Conservation (phyloP, 805 yeast species). For the Metschnikowia peoriensis region DNA sequence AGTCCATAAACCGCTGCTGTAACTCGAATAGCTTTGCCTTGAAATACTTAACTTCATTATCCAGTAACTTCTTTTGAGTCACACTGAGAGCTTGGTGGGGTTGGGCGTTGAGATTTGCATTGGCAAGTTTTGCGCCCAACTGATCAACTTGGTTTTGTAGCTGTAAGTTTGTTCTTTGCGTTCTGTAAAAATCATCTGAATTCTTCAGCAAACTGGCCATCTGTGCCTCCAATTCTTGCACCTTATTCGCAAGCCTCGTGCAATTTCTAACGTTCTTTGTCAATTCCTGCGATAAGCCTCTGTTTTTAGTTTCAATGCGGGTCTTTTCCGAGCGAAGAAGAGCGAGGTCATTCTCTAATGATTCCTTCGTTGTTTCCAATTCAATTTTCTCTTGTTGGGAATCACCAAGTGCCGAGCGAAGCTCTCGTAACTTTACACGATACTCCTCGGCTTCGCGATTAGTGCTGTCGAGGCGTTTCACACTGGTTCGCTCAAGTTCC, state of each 20-base stretch:
- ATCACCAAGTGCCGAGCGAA: slow-evolving; percentile 9
- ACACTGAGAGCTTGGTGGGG: neutral
- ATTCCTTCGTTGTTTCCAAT: slow-evolving; percentile 24
- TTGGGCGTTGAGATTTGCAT: slow-evolving; percentile 21
- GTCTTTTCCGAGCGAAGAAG: slow-evolving; percentile 28
- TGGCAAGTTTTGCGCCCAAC: slow-evolving; percentile 22
- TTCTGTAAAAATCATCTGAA: slow-evolving; percentile 7
- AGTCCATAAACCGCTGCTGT: slow-evolving; percentile 32
- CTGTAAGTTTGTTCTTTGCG: slow-evolving; percentile 10
- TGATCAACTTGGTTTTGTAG: slow-evolving; percentile 32
- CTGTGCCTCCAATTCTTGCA: slow-evolving; percentile 20
- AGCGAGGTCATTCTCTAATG: slow-evolving; percentile 31
- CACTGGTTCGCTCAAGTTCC: slow-evolving; percentile 15
- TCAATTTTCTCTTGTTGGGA: slow-evolving; percentile 15
- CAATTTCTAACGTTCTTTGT: slow-evolving; percentile 28
- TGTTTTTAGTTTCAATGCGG: slow-evolving; percentile 28
- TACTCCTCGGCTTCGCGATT: slow-evolving; percentile 7
- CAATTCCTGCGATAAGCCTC: slow-evolving; percentile 31
- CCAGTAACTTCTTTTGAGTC: slow-evolving; percentile 21
- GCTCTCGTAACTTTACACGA: slow-evolving; percentile 10
- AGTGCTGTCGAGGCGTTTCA: neutral
- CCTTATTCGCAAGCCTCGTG: slow-evolving; percentile 28
- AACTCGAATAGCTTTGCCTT: slow-evolving; percentile 48
- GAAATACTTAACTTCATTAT: slow-evolving; percentile 45
- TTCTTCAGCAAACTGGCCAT: slow-evolving; percentile 7